Conservation (phyloP, 2,329 filamentous ascomycete genomes). For the Coniochaeta hoffmannii region DNA sequence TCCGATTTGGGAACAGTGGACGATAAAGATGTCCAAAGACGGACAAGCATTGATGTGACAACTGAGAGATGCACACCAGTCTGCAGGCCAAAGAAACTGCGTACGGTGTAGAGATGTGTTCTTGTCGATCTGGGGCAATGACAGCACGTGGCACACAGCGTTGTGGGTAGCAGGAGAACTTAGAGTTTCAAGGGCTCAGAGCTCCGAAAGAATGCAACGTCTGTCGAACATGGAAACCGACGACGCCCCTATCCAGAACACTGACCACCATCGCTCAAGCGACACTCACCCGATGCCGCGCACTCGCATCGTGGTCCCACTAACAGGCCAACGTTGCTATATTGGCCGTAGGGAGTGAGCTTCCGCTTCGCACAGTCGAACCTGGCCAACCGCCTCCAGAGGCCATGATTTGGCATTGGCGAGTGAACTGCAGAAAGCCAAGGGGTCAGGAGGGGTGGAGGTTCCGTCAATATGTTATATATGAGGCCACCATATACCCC, state of each 20-base stretch:
- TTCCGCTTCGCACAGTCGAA: neutral
- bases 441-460: neutral
- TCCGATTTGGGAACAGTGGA: constrained; percentile 1
- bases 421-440: neutral
- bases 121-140: too few relatives aligned
- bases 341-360: neutral
- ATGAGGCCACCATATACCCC: neutral
- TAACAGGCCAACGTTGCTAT: neutral
- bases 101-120: too few relatives aligned
- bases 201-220: too few relatives aligned
- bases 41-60: neutral
- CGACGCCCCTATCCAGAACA: neutral
- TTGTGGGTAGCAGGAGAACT: too few relatives aligned
- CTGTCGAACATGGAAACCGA: neutral
- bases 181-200: too few relatives aligned
- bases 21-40: neutral
- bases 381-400: neutral
- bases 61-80: too few relatives aligned
- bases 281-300: neutral
- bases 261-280: neutral
- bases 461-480: neutral
- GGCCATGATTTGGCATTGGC: neutral
- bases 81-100: too few relatives aligned
- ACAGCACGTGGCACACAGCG: too few relatives aligned
- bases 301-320: neutral